Conservation (phyloP, 1,139 yeast genomes). For the Geotrichum candidum region DNA sequence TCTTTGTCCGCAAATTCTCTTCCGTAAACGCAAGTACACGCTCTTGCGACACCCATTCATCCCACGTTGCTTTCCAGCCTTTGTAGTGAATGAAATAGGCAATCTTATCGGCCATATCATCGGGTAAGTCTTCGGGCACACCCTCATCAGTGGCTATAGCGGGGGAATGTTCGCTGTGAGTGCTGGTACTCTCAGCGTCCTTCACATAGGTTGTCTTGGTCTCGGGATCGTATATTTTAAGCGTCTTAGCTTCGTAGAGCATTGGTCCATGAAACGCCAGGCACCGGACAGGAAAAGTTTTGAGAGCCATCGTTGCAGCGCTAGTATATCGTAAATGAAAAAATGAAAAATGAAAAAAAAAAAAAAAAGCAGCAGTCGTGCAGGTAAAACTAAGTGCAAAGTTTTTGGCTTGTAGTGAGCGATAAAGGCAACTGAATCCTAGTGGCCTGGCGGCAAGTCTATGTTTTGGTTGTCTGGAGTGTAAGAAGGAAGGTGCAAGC, state of each 20-base stretch:
- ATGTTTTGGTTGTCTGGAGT: not conserved
- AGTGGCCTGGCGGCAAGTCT: not conserved
- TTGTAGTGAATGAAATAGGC: slow-evolving; percentile 78
- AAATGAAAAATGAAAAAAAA: not conserved
- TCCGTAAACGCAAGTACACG: slow-evolving; percentile 64
- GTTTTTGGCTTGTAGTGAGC: not conserved
- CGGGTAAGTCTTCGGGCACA: slow-evolving; percentile 43
- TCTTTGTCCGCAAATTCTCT: slow-evolving; percentile 58
- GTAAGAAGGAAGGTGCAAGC: not conserved
- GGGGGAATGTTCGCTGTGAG: slow-evolving; percentile 16
- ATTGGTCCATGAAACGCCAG: slow-evolving; percentile 89
- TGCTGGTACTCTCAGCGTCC: slow-evolving; percentile 19
- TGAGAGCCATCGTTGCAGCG: not conserved
- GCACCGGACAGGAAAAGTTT: slow-evolving; percentile 36
- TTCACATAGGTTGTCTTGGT: slow-evolving; percentile 30
- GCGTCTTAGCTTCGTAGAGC: slow-evolving; percentile 79
- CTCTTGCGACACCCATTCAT: slow-evolving; percentile 82
- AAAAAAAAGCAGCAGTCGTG: not conserved
- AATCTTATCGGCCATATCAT: slow-evolving; percentile 31
- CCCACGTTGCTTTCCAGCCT: slow-evolving; percentile 97
- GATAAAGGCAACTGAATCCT: not conserved
- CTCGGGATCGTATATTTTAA: slow-evolving; percentile 56
- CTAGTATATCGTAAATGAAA: not conserved
- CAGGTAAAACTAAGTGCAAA: not conserved
- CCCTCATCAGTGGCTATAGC: slow-evolving; percentile 17